phyloP scores from a whole-genome alignment of 1,139 yeast species.

The Protomyces gravidus region DNA sequence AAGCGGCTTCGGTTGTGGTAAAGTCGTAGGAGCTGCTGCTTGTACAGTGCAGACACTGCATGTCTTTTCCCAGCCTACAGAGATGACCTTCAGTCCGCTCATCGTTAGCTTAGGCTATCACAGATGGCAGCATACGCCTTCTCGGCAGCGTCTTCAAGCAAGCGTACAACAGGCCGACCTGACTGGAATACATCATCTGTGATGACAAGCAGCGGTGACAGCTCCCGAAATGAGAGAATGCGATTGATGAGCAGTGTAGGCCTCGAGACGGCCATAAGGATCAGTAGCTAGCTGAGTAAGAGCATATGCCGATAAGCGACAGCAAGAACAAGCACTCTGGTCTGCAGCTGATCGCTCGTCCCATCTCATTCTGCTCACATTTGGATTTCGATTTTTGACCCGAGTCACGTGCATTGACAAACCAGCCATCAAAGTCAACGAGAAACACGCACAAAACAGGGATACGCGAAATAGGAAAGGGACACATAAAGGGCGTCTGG shows the following conservation, averaged over 20 bases:
- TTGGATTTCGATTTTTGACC: neutral
- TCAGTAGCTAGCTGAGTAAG: neutral
- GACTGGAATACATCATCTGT: slow-evolving; percentile 18
- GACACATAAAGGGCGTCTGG: neutral
- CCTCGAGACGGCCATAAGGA: slow-evolving; percentile 12
- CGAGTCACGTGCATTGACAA: neutral
- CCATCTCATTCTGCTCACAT: neutral
- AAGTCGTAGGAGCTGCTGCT: neutral
- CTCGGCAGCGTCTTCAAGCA: slow-evolving; percentile 1
- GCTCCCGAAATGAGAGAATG: slow-evolving; percentile 14
- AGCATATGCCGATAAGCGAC: too few species aligned
- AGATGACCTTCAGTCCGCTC: slow-evolving; percentile 4
- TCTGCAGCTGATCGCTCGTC: neutral
- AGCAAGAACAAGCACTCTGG: too few species aligned
- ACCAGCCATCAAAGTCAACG: neutral
- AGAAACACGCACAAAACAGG: neutral
- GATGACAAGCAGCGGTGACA: slow-evolving; percentile 17
- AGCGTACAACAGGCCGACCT: slow-evolving; percentile 3
- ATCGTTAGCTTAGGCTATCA: neutral
- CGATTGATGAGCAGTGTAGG: slow-evolving; percentile 10
- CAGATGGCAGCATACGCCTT: neutral
- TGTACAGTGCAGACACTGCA: slow-evolving; percentile 21
- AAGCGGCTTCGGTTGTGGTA: slow-evolving; percentile 3
- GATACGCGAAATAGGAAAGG: neutral
- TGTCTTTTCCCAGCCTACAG: slow-evolving; percentile 6